Conservation (phyloP, 129 eudicot genomes). For the Flaveria sonorensis region DNA sequence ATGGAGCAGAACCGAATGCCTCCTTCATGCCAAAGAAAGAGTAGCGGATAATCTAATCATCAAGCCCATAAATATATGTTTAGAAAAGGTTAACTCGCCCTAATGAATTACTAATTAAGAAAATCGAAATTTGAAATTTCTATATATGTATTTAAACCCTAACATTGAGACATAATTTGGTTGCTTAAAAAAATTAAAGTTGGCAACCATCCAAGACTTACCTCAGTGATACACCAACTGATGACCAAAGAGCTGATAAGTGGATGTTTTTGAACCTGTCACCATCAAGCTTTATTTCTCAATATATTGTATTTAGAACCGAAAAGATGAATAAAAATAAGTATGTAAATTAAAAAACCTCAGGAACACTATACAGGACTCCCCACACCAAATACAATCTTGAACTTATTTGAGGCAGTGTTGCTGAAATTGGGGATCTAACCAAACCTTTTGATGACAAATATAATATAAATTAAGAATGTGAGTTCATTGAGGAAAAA, state of each 20-base stretch:
- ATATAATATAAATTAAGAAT: not conserved
- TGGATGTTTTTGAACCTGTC: conserved; percentile 64
- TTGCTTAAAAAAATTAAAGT: conserved; percentile 6
- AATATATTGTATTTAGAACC: not conserved
- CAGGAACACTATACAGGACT: conserved; percentile 83
- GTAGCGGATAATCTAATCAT: conserved; percentile 68
- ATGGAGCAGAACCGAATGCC: conserved; percentile 78
- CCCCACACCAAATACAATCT: conserved; percentile 91
- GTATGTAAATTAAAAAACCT: conserved; percentile 40
- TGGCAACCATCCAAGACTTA: conserved; percentile 24
- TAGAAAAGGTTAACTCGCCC: not conserved
- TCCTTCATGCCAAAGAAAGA: conserved; percentile 94
- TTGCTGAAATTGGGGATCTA: conserved; percentile 88
- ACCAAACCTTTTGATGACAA: conserved; percentile 65
- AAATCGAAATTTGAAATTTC: not conserved
- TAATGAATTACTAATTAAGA: not conserved
- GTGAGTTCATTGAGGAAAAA: not conserved
- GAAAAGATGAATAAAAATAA: not conserved
- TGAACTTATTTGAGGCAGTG: conserved; percentile 88
- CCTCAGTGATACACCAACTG: conserved; percentile 97
- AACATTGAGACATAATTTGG: not conserved
- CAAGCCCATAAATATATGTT: conserved; percentile 9
- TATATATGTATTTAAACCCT: not conserved
- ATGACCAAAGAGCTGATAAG: conserved; percentile 79
- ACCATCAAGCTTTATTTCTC: conserved; percentile 25